phyloP scores from a whole-genome alignment of 2,329 filamentous ascomycete species.

The Colletotrichum spaethianum region DNA sequence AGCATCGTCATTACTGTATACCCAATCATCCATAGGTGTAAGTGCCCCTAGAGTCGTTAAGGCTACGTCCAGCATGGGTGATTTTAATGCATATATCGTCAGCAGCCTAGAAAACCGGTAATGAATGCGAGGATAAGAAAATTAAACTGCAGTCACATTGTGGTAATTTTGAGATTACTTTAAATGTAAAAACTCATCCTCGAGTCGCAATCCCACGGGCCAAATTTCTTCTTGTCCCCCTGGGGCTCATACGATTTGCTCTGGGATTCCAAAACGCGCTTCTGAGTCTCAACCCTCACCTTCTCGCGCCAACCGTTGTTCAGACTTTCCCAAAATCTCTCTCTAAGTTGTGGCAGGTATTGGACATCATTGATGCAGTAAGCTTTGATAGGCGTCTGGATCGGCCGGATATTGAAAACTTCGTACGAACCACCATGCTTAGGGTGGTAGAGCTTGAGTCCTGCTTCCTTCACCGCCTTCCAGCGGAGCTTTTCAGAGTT shows the following conservation, averaged over 20 bases:
- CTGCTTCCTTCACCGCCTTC: neutral
- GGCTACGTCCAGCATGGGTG: no score
- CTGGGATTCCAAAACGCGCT: neutral
- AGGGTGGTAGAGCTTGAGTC: neutral
- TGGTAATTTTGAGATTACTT: no score
- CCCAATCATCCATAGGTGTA: no score
- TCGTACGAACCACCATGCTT: neutral
- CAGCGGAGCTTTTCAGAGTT: neutral
- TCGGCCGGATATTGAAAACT: neutral
- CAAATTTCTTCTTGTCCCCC: neutral
- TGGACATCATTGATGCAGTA: slow-evolving; percentile 3
- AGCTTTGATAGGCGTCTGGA: neutral
- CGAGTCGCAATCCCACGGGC: neutral
- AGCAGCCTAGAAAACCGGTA: no score
- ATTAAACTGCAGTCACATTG: no score
- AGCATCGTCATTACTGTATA: no score
- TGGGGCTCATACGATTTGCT: neutral
- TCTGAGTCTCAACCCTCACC: neutral
- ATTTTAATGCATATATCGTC: no score
- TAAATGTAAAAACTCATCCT: no score
- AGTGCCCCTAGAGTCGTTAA: no score
- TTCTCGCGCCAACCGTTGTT: neutral
- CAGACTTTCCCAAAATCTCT: neutral
- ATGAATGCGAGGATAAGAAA: neutral
- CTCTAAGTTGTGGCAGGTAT: neutral